A percentile compares a stretch with the other conserved stretches of the same genome.
phyloP scores from a whole-genome alignment of 2,329 filamentous ascomycete species.

The Colletotrichum aenigma region DNA sequence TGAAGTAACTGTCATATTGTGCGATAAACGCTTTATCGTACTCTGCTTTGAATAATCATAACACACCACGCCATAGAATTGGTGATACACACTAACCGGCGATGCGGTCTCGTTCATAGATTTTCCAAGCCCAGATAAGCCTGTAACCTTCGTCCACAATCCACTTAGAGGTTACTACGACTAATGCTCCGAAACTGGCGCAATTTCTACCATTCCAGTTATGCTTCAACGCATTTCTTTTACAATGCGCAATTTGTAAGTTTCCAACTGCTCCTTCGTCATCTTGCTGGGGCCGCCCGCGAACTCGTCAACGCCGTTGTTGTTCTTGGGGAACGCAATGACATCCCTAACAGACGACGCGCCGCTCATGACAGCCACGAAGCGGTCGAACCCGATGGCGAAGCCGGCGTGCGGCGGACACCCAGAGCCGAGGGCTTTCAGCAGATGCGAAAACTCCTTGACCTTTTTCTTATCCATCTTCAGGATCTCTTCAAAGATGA shows the following conservation, averaged over 20 bases:
- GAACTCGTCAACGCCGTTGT: conserved; percentile 84
- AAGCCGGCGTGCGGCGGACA: conserved; percentile 96
- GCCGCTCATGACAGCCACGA: conserved; percentile 80
- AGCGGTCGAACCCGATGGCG: conserved; percentile 87
- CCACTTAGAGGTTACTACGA: no score
- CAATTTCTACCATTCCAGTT: not conserved
- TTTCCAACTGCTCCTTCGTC: conserved; percentile 57
- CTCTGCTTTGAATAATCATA: no score
- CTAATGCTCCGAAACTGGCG: no score
- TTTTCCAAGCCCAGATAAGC: not conserved
- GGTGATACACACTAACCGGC: not conserved
- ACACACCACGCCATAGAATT: not conserved
- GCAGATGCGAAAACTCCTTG: conserved; percentile 82
- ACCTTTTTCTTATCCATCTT: conserved; percentile 76
- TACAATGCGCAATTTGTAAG: conserved; percentile 45
- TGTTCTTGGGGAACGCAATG: conserved; percentile 95
- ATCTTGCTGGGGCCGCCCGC: conserved; percentile 78
- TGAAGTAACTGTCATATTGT: not conserved
- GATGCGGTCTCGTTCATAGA: not conserved
- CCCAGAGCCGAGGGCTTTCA: conserved; percentile 80
- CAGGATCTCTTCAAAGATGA: conserved; percentile 82
- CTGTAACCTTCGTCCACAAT: not conserved
- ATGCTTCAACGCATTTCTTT: not conserved
- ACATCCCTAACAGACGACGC: conserved; percentile 85
- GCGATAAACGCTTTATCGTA: no score